These are phyloP conservation scores for Boletus reticulatus DNA, from an alignment of 768 basidiomycete species.

Conservation along the genomic window DNA sequence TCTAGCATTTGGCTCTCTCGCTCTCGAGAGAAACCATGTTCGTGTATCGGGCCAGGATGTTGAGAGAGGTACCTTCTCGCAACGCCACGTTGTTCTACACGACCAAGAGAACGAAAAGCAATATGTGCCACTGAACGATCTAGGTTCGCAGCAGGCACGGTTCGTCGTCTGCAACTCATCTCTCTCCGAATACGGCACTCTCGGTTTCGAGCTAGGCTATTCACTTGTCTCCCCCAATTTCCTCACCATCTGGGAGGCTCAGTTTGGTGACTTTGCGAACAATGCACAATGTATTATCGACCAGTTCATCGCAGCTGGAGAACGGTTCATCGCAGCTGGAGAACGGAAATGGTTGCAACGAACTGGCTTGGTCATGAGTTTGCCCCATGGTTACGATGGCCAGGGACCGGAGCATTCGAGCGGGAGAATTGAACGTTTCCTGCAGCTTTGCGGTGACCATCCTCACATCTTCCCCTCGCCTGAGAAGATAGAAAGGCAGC, in stretches of 20 bases:
- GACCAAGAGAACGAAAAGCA: slow-evolving; percentile 92
- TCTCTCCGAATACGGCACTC: slow-evolving; percentile 89
- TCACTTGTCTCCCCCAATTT: slow-evolving; percentile 94
- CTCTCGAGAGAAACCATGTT: slow-evolving; percentile 90
- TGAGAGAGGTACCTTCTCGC: slow-evolving; percentile 98
- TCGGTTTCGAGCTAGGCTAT: slow-evolving; percentile 98
- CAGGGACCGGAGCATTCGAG: slow-evolving; percentile 99
- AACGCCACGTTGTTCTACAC: slow-evolving; percentile 95
- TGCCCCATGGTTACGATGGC: slow-evolving; percentile 97
- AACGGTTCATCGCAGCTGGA: slow-evolving; percentile 94
- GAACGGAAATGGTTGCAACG: slow-evolving; percentile 98
- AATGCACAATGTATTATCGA: slow-evolving; percentile 98
- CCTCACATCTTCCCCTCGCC: slow-evolving; percentile 85
- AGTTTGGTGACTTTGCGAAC: slow-evolving; percentile 98
- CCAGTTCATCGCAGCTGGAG: slow-evolving; percentile 97
- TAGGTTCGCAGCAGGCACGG: slow-evolving; percentile 83
- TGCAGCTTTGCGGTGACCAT: slow-evolving; percentile 98
- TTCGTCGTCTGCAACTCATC: slow-evolving; percentile 98
- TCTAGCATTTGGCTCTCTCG: slow-evolving; percentile 91
- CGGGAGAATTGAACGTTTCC: slow-evolving; percentile 91
- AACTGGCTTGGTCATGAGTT: slow-evolving; percentile 80
- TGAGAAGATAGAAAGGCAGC: slow-evolving; percentile 90
- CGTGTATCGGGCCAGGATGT: slow-evolving; percentile 98
- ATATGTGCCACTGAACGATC: slow-evolving; percentile 86
- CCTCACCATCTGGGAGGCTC: slow-evolving; percentile 97